Percentiles rank a stretch among this genome's conserved stretches.
phyloP scores from a whole-genome alignment of 2,329 filamentous ascomycete species.

The Juglanconis sp. region DNA sequence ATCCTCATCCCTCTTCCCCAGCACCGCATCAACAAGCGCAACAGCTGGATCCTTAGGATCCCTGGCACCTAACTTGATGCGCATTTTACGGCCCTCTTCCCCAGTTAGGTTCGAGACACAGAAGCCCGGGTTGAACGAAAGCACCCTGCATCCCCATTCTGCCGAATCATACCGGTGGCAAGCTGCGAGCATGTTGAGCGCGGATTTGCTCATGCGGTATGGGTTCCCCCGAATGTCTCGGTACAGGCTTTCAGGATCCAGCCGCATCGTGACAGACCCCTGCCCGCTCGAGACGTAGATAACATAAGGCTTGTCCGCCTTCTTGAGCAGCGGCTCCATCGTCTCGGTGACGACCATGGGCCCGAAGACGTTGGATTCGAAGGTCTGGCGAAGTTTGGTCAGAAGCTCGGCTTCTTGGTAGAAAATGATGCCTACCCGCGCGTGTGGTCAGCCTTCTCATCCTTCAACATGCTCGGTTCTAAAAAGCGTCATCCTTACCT shows the following conservation, averaged over 20 bases:
- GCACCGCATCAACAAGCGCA: conserved; percentile 25
- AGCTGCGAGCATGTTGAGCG: conserved; percentile 34
- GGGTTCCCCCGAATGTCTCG: conserved; percentile 21
- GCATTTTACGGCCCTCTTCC: conserved; percentile 24
- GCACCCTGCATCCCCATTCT: conserved; percentile 30
- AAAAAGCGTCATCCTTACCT: conserved; percentile 31
- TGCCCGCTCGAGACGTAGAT: conserved; percentile 32
- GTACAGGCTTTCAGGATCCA: conserved; percentile 20
- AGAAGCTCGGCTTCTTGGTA: not conserved
- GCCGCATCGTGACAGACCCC: conserved; percentile 29
- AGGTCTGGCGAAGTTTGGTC: not conserved
- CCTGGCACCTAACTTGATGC: conserved; percentile 25
- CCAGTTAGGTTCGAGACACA: conserved; percentile 32
- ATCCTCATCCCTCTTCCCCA: conserved; percentile 28
- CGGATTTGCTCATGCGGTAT: conserved; percentile 35
- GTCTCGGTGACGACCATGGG: conserved; percentile 19
- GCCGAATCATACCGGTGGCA: conserved; percentile 26
- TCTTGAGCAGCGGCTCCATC: conserved; percentile 30
- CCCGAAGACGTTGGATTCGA: conserved; percentile 1
- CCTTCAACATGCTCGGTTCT: too few relatives aligned
- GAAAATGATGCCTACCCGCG: not conserved
- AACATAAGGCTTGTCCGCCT: conserved; percentile 26
- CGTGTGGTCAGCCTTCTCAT: too few relatives aligned
- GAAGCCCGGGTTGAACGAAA: conserved; percentile 32
- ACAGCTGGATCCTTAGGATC: conserved; percentile 26